Evolutionary conservation across 1,139 yeast species (phyloP).

Genomic region (Sugiyamaella novakii): DNA sequence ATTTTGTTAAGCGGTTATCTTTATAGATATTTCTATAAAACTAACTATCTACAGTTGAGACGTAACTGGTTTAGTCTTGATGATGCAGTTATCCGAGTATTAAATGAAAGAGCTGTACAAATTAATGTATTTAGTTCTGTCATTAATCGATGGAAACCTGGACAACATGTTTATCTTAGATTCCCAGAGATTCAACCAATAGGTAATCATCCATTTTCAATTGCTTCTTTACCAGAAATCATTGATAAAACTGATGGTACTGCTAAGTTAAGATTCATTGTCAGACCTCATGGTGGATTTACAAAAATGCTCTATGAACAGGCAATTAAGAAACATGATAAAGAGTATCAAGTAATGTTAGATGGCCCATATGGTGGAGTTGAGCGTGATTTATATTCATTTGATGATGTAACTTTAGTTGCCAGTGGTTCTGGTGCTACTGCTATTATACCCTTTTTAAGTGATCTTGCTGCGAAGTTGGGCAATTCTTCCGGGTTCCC

Average conservation of each 20-base stretch:
- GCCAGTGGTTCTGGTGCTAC: conserved; percentile 55
- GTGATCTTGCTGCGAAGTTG: conserved; percentile 14
- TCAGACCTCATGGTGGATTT: conserved; percentile 56
- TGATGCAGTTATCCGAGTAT: conserved; percentile 44
- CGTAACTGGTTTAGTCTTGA: conserved; percentile 51
- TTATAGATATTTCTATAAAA: conserved; percentile 55
- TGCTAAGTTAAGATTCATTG: conserved; percentile 49
- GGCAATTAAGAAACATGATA: conserved; percentile 30
- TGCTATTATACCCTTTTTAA: conserved; percentile 54
- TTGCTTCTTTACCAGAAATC: conserved; percentile 47
- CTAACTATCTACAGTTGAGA: conserved; percentile 49
- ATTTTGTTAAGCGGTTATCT: conserved; percentile 57
- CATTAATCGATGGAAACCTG: conserved; percentile 54
- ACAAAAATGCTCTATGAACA: conserved; percentile 44
- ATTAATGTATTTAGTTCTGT: conserved; percentile 47
- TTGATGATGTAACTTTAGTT: conserved; percentile 51
- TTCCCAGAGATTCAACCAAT: conserved; percentile 50
- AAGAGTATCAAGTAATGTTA: conserved; percentile 44
- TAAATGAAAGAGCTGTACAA: conserved; percentile 47
- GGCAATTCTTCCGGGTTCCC: conserved; percentile 17
- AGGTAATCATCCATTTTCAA: conserved; percentile 67
- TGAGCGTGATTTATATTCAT: conserved; percentile 51
- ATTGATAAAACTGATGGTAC: conserved; percentile 22
- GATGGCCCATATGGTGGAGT: conserved; percentile 72
- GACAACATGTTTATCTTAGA: conserved; percentile 62